Percentiles rank a stretch among this genome's conserved stretches.
These are phyloP conservation scores for Lachancea cidri DNA, from an alignment of 805 yeast genomes.

Conservation along the genomic window DNA sequence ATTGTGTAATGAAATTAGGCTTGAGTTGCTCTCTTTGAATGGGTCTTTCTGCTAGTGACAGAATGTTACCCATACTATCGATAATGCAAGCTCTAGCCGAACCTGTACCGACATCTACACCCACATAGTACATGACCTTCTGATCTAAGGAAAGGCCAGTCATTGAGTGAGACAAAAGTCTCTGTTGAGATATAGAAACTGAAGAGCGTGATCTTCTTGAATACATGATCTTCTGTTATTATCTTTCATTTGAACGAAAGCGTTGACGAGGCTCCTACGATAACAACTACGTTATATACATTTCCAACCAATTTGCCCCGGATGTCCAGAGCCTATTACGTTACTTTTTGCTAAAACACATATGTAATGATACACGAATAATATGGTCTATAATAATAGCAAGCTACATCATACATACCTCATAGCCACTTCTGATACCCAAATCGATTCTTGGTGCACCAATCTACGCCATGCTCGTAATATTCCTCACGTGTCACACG, in stretches of 20 bases:
- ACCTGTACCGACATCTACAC: constrained; percentile 97
- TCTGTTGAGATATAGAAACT: constrained; percentile 22
- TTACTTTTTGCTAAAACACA: background rate
- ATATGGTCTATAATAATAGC: background rate
- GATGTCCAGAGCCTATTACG: background rate
- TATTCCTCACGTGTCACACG: constrained; percentile 75
- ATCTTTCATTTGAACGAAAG: no score
- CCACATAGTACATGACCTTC: constrained; percentile 47
- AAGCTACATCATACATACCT: background rate
- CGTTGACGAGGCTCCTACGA: no score
- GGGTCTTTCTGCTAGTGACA: constrained; percentile 73
- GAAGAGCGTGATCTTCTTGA: constrained; percentile 21
- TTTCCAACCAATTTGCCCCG: background rate
- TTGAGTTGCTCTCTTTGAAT: constrained; percentile 72
- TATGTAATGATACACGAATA: background rate
- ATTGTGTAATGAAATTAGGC: constrained; percentile 75
- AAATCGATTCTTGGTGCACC: constrained; percentile 39
- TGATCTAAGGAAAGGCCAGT: constrained; percentile 16
- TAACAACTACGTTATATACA: background rate
- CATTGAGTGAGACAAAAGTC: constrained; percentile 20
- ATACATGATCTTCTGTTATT: constrained; percentile 5
- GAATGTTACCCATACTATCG: constrained; percentile 74
- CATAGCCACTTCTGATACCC: constrained; percentile 37
- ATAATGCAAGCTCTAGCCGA: constrained; percentile 93
- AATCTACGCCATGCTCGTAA: constrained; percentile 68